Percentiles rank a stretch among this genome's conserved stretches.
Conservation (phyloP, 2,329 filamentous ascomycete species). For the Alternaria novae-zelandiae region DNA sequence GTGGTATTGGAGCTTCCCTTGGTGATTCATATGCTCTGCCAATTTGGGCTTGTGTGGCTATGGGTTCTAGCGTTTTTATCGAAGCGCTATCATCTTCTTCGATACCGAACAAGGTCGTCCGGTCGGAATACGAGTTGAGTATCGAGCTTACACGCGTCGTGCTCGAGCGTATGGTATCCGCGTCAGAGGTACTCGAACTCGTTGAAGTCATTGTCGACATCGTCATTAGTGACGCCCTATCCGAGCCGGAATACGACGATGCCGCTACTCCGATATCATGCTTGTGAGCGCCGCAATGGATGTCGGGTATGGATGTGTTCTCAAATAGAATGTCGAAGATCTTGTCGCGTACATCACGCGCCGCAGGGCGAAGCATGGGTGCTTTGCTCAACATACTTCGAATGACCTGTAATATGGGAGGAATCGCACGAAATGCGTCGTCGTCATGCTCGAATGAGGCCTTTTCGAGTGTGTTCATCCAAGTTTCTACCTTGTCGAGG, state of each 20-base stretch:
- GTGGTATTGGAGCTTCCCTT: slow-evolving; percentile 23
- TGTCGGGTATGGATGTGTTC: slow-evolving; percentile 38
- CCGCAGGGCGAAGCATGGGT: slow-evolving; percentile 50
- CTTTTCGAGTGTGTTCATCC: slow-evolving; percentile 68
- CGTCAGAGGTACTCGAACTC: slow-evolving; percentile 32
- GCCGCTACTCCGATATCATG: slow-evolving; percentile 36
- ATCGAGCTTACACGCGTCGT: slow-evolving; percentile 38
- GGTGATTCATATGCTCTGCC: slow-evolving; percentile 24
- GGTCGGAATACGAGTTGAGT: slow-evolving; percentile 40
- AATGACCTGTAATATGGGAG: slow-evolving; percentile 50
- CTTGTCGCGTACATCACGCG: slow-evolving; percentile 50
- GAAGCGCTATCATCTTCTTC: slow-evolving; percentile 39
- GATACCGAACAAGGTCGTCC: slow-evolving; percentile 37
- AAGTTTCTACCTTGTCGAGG: slow-evolving; percentile 69
- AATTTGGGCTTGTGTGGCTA: slow-evolving; percentile 10
- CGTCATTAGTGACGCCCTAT: slow-evolving; percentile 35
- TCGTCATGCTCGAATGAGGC: slow-evolving; percentile 57
- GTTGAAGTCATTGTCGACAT: slow-evolving; percentile 39
- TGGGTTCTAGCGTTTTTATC: slow-evolving; percentile 33
- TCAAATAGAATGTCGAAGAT: slow-evolving; percentile 41
- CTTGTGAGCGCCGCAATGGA: slow-evolving; percentile 45
- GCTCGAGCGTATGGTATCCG: slow-evolving; percentile 40
- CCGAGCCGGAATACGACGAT: slow-evolving; percentile 35
- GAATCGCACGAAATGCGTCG: slow-evolving; percentile 49
- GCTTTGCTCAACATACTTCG: slow-evolving; percentile 52